Evolutionary conservation across 2,329 filamentous ascomycete genomes (phyloP).

Genomic region (Magnaporthales sp.): DNA sequence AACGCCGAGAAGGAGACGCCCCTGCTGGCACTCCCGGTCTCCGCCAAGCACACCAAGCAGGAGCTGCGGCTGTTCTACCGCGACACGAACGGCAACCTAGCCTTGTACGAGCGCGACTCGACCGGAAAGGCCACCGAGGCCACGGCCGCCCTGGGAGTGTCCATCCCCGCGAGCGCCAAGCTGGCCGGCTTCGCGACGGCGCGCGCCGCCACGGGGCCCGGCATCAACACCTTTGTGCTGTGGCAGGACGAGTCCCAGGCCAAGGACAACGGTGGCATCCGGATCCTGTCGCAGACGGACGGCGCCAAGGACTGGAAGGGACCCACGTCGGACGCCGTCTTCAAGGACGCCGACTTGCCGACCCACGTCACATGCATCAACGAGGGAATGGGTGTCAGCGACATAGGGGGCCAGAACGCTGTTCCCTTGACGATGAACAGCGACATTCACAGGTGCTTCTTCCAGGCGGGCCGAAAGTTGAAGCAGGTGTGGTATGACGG

Average conservation of each 20-base stretch:
- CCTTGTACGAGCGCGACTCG: slow-evolving; percentile 7
- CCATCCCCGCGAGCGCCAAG: slow-evolving; percentile 12
- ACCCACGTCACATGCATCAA: slow-evolving; percentile 11
- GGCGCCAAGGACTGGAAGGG: background rate
- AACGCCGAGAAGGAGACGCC: background rate
- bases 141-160: background rate
- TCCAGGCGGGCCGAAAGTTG: slow-evolving; percentile 6
- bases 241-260: slow-evolving; percentile 14
- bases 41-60: background rate
- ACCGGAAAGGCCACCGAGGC: slow-evolving; percentile 5
- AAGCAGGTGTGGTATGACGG: slow-evolving; percentile 10
- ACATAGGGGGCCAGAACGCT: background rate
- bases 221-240: slow-evolving; percentile 14
- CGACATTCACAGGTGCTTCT: slow-evolving; percentile 11
- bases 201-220: slow-evolving; percentile 2
- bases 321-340: slow-evolving; percentile 5
- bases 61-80: slow-evolving; percentile 2
- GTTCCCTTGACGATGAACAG: slow-evolving; percentile 5
- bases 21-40: background rate
- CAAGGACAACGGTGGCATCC: background rate
- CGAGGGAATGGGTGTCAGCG: slow-evolving; percentile 2
- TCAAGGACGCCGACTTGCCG: slow-evolving; percentile 8
- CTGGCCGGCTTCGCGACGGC: slow-evolving; percentile 13
- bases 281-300: background rate
- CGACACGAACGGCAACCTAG: slow-evolving; percentile 4